Evolutionary conservation across 225 moss, liverwort and hornwort genomes (phyloP).

Genomic region (Polytrichum commune): DNA sequence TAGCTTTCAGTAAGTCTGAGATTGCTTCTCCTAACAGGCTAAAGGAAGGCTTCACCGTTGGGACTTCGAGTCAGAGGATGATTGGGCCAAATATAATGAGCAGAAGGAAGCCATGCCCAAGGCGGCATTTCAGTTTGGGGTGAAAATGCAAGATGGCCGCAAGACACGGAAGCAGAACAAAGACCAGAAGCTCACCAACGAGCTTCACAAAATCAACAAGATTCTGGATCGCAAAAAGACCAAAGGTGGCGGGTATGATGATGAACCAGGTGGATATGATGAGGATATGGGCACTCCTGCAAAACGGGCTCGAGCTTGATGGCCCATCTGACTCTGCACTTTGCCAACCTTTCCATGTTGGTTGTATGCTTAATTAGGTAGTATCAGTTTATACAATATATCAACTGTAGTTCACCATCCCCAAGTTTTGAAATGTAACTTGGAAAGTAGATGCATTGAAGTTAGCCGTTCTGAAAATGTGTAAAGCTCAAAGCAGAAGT

Average conservation of each 20-base stretch:
- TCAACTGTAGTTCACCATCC: no score
- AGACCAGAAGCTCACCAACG: constrained; percentile 97
- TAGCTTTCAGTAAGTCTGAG: neutral
- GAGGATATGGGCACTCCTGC: constrained; percentile 71
- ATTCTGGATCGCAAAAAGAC: constrained; percentile 96
- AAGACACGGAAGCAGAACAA: constrained; percentile 99
- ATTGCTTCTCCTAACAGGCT: constrained; percentile 48
- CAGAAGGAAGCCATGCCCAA: constrained; percentile 99
- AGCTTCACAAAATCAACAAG: constrained; percentile 97
- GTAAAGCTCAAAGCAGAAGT: no score
- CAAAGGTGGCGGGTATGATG: constrained; percentile 76
- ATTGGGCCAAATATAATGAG: constrained; percentile 99
- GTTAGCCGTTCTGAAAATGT: no score
- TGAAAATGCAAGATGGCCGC: constrained; percentile 99
- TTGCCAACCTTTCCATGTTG: no score
- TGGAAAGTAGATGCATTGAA: no score
- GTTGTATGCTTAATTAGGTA: no score
- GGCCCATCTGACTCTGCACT: neutral
- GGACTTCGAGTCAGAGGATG: constrained; percentile 99
- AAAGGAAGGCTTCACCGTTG: constrained; percentile 95
- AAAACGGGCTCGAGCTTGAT: constrained; percentile 62
- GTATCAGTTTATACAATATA: no score
- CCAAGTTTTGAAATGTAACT: no score
- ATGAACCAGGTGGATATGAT: constrained; percentile 69
- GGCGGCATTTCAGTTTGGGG: constrained; percentile 98